Evolutionary conservation across 2,329 filamentous ascomycete genomes (phyloP).

Genomic region (Sphaerostilbella broomeana): DNA sequence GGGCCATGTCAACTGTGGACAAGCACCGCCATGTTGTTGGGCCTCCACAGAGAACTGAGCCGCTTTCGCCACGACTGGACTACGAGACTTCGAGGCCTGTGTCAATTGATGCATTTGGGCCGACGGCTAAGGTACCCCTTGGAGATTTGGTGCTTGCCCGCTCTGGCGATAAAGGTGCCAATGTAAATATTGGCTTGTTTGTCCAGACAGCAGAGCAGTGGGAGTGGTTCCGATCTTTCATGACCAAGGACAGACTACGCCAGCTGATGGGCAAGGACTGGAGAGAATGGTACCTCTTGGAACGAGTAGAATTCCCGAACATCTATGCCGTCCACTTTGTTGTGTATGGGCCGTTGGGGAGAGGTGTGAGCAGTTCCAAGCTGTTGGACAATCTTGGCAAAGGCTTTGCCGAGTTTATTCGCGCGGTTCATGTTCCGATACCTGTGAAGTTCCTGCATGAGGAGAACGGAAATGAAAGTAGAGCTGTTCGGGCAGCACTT

Average conservation of each 20-base stretch:
- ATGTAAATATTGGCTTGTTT: conserved; percentile 41
- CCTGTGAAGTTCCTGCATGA: conserved; percentile 14
- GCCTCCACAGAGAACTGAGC: conserved; percentile 16
- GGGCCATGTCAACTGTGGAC: background rate
- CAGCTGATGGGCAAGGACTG: conserved; percentile 31
- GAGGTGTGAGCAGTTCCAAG: conserved; percentile 41
- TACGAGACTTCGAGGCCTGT: conserved; percentile 18
- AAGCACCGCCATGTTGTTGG: conserved; percentile 13
- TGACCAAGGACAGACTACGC: conserved; percentile 33
- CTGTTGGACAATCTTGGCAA: conserved; percentile 45
- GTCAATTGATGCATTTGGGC: conserved; percentile 14
- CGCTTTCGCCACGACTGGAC: conserved; percentile 15
- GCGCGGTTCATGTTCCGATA: conserved; percentile 22
- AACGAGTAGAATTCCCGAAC: conserved; percentile 40
- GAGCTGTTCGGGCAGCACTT: too few relatives aligned
- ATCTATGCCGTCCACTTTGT: conserved; percentile 45
- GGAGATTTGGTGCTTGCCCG: conserved; percentile 26
- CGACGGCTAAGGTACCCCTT: conserved; percentile 19
- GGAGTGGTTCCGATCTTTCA: conserved; percentile 36
- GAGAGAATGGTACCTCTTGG: conserved; percentile 28
- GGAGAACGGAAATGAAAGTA: too few relatives aligned
- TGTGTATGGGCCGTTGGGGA: conserved; percentile 38
- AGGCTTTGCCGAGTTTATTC: conserved; percentile 44
- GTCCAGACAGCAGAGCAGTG: conserved; percentile 37
- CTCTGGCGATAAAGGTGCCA: conserved; percentile 36